Evolutionary conservation across 208 protist genomes (phyloP).

Genomic region (Novymonas esmeraldas): DNA sequence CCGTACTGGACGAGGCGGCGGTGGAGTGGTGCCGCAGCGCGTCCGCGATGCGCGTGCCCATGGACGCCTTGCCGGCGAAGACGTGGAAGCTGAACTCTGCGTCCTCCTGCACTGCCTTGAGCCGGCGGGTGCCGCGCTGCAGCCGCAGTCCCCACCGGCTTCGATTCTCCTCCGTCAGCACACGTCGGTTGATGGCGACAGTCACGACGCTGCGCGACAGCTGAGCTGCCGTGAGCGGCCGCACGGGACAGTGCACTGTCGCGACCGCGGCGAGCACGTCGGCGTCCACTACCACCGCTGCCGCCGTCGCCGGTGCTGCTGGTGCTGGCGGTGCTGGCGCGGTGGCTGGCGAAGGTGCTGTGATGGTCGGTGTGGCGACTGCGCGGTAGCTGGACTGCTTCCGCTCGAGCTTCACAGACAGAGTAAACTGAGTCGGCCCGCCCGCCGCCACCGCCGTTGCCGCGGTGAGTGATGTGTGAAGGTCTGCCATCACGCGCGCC

Average conservation of each 20-base stretch:
- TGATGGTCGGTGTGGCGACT: no score
- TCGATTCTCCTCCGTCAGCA: constrained; percentile 31
- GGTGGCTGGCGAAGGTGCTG: neutral
- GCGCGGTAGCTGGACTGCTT: constrained; percentile 27
- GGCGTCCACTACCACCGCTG: constrained; percentile 8
- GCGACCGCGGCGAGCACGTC: constrained; percentile 25
- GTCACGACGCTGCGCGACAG: constrained; percentile 51
- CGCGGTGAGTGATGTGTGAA: constrained; percentile 15
- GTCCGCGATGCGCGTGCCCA: constrained; percentile 67
- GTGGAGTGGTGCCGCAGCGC: constrained; percentile 35
- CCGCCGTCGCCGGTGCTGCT: neutral
- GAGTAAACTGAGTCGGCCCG: constrained; percentile 1
- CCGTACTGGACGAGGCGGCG: constrained; percentile 11
- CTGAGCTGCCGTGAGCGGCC: constrained; percentile 36
- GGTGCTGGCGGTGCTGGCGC: neutral
- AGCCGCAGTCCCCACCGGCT: constrained; percentile 77
- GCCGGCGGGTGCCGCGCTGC: constrained; percentile 51
- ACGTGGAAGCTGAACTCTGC: constrained; percentile 71
- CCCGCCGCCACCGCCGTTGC: neutral
- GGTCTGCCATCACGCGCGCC: constrained; percentile 29
- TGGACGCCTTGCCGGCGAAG: constrained; percentile 59
- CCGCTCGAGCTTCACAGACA: constrained; percentile 28
- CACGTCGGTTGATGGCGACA: constrained; percentile 66
- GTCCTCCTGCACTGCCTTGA: constrained; percentile 62
- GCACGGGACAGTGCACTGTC: constrained; percentile 28